These are phyloP conservation scores for Thymus mandschuricus DNA, from an alignment of 257 asterid species.

Conservation along the genomic window DNA sequence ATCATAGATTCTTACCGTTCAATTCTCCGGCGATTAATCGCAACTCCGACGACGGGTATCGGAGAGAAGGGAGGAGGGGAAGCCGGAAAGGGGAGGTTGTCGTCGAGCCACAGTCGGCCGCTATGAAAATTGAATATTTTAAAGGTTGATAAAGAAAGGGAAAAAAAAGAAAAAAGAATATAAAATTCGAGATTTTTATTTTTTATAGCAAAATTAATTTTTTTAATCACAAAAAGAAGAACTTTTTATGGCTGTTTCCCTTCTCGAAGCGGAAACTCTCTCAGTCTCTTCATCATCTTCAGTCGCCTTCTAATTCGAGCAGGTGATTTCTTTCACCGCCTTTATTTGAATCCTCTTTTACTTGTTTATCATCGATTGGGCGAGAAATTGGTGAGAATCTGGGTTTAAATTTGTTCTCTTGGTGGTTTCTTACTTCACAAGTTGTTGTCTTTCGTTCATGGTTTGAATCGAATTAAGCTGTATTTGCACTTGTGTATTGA, in stretches of 20 bases:
- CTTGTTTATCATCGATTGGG: not conserved
- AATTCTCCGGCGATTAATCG: not conserved
- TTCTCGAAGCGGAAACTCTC: not conserved
- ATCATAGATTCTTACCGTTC: not conserved
- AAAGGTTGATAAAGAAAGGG: too few relatives aligned
- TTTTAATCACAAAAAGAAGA: not conserved
- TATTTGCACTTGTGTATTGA: not conserved
- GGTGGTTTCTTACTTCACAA: not conserved
- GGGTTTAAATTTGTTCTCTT: not conserved
- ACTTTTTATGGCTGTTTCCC: not conserved
- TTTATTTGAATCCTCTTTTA: not conserved
- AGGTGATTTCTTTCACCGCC: conserved; percentile 24
- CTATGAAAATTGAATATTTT: too few relatives aligned
- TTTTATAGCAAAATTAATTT: too few relatives aligned
- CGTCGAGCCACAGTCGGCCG: too few relatives aligned
- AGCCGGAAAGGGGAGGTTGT: not conserved
- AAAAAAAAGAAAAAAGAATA: too few relatives aligned
- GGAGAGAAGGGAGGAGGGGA: not conserved
- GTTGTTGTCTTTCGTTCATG: not conserved
- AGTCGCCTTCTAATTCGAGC: not conserved
- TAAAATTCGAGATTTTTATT: too few relatives aligned
- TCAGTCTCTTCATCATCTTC: conserved; percentile 14
- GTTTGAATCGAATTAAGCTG: conserved; percentile 11
- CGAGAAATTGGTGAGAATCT: not conserved
- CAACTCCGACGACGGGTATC: not conserved